Evolutionary conservation across 441 rosid species (phyloP).

Genomic region (Bruguiera hainesii): DNA sequence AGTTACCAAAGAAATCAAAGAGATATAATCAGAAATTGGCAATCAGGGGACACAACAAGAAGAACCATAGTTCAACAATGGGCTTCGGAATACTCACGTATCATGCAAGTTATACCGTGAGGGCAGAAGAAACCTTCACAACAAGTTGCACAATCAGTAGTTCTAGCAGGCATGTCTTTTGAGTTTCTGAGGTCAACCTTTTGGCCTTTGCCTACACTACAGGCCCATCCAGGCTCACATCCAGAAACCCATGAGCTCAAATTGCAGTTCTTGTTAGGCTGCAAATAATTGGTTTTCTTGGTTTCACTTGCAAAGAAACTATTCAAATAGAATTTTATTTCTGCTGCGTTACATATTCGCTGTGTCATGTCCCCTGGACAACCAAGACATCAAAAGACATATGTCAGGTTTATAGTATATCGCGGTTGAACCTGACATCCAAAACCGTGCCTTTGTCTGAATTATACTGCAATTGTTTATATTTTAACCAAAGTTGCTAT

Average conservation of each 20-base stretch:
- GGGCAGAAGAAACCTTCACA: conserved; percentile 99
- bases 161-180: conserved; percentile 52
- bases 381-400: conserved; percentile 16
- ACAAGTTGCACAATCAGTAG: conserved; percentile 52
- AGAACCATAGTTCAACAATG: neutral
- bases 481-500: too few relatives aligned
- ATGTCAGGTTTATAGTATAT: neutral
- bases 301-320: conserved; percentile 43
- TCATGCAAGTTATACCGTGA: conserved; percentile 94
- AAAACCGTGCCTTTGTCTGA: too few relatives aligned
- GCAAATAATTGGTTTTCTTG: conserved; percentile 45
- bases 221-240: conserved; percentile 98
- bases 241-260: conserved; percentile 80
- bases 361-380: conserved; percentile 61
- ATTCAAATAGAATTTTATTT: conserved; percentile 66
- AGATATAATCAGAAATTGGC: neutral
- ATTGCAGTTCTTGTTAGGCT: conserved; percentile 91
- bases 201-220: conserved; percentile 38
- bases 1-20: neutral
- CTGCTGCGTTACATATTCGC: conserved; percentile 91
- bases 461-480: too few relatives aligned
- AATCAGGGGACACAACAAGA: neutral
- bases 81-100: conserved; percentile 55
- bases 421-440: neutral
- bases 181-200: conserved; percentile 56